These are phyloP conservation scores for Agarophyton chilense DNA, from an alignment of 23 red algal species.

Conservation along the genomic window DNA sequence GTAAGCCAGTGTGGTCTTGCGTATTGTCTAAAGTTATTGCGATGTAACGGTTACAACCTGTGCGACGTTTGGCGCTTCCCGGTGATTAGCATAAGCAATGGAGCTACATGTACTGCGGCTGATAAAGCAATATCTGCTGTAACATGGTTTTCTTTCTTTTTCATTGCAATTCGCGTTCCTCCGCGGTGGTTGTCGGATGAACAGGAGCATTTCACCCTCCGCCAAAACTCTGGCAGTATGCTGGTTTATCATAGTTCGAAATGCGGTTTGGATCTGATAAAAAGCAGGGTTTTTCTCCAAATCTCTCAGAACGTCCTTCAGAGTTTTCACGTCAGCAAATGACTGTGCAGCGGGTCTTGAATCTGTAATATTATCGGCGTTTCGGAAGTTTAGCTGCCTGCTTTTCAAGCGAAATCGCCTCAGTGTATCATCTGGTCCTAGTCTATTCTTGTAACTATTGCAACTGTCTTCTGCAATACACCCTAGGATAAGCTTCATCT, in stretches of 20 bases:
- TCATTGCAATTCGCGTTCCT: not conserved
- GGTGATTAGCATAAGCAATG: not conserved
- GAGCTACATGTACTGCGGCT: not conserved
- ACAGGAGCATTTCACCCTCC: not conserved
- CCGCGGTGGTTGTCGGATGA: not conserved
- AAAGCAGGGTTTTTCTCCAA: not conserved
- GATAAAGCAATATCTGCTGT: slow-evolving; percentile 7
- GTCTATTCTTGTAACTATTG: not conserved
- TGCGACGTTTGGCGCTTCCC: not conserved
- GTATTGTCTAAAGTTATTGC: not conserved
- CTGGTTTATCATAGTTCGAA: slow-evolving; percentile 20
- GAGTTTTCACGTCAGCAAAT: not conserved
- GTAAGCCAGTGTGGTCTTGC: not conserved
- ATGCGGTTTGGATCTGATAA: not conserved
- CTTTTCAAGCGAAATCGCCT: not conserved
- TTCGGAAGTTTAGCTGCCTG: not conserved
- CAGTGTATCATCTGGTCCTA: not conserved
- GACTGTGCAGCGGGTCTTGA: not conserved
- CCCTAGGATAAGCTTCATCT: not conserved
- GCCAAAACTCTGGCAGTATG: not conserved
- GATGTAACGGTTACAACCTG: not conserved
- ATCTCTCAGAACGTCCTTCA: not conserved
- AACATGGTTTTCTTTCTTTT: slow-evolving; percentile 13
- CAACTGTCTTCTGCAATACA: not conserved
- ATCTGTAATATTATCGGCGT: not conserved